phyloP scores from a whole-genome alignment of 176 grass and related monocot species.

The Rhynchospora tenuis region DNA sequence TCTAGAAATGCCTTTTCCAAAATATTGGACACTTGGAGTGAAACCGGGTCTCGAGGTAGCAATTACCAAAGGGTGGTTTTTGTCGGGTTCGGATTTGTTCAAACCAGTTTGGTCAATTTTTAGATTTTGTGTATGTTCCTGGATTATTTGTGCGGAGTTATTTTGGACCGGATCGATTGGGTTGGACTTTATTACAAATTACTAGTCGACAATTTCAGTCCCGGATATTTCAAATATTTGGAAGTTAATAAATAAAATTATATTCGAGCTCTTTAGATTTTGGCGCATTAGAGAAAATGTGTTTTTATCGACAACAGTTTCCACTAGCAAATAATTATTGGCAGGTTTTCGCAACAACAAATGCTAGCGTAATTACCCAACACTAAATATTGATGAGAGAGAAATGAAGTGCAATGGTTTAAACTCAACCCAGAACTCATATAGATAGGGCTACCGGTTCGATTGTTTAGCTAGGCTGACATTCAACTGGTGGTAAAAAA shows the following conservation, averaged over 20 bases:
- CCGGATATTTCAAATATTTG: background rate
- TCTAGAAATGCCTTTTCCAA: background rate
- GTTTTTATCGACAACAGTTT: too few species aligned
- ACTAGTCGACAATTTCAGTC: background rate
- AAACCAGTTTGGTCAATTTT: background rate
- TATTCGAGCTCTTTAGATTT: too few species aligned
- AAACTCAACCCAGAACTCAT: too few species aligned
- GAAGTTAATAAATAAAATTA: too few species aligned
- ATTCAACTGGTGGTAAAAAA: too few species aligned
- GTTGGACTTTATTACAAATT: background rate
- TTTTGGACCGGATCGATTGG: background rate
- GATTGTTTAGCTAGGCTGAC: too few species aligned
- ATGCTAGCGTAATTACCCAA: too few species aligned
- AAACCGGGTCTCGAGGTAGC: background rate
- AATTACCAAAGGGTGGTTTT: background rate
- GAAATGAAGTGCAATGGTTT: too few species aligned
- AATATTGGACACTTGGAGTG: background rate
- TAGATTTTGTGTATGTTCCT: background rate
- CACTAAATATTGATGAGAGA: too few species aligned
- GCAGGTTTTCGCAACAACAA: too few species aligned
- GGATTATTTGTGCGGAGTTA: background rate
- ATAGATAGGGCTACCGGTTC: too few species aligned
- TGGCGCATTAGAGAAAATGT: background rate
- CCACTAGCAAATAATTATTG: too few species aligned
- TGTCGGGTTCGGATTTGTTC: background rate